These are phyloP conservation scores for Microcera coccophila DNA, from an alignment of 2,329 filamentous ascomycete species.

Conservation along the genomic window DNA sequence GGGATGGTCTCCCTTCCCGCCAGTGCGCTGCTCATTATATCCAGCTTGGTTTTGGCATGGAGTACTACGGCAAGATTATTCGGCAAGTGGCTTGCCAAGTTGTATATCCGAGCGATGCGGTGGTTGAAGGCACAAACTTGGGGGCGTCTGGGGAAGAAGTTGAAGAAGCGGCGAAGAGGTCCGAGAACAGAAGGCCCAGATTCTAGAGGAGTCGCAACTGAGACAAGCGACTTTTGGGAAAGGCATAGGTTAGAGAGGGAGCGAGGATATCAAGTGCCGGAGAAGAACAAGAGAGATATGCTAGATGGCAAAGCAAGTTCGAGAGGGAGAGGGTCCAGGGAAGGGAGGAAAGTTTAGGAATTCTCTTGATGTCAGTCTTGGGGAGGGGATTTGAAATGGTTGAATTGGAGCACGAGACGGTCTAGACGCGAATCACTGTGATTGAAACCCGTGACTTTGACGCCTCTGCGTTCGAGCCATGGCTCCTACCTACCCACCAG, in stretches of 20 bases:
- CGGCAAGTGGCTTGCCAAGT: slow-evolving; percentile 22
- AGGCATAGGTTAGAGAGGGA: slow-evolving; percentile 38
- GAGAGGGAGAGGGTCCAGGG: neutral
- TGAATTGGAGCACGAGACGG: no score
- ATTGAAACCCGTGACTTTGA: no score
- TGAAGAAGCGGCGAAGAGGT: slow-evolving; percentile 14
- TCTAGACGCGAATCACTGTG: no score
- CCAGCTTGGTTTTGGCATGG: slow-evolving; percentile 54
- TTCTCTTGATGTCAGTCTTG: no score
- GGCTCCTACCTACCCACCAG: no score
- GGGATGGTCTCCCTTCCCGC: slow-evolving; percentile 47
- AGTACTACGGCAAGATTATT: slow-evolving; percentile 42
- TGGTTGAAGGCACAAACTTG: slow-evolving; percentile 24
- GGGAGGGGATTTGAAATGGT: no score
- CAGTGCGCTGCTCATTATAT: slow-evolving; percentile 46
- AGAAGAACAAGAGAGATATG: slow-evolving; percentile 32
- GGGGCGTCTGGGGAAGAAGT: slow-evolving; percentile 16
- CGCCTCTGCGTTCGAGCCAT: no score
- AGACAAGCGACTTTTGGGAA: slow-evolving; percentile 42
- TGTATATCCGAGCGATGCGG: slow-evolving; percentile 9
- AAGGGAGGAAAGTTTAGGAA: no score
- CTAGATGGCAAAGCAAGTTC: neutral
- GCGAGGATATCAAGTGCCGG: slow-evolving; percentile 37
- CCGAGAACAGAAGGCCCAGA: slow-evolving; percentile 12
- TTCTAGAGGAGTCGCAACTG: slow-evolving; percentile 20